Conservation (phyloP, 352 stramenopile genomes). For the Pythium scleroteichum region DNA sequence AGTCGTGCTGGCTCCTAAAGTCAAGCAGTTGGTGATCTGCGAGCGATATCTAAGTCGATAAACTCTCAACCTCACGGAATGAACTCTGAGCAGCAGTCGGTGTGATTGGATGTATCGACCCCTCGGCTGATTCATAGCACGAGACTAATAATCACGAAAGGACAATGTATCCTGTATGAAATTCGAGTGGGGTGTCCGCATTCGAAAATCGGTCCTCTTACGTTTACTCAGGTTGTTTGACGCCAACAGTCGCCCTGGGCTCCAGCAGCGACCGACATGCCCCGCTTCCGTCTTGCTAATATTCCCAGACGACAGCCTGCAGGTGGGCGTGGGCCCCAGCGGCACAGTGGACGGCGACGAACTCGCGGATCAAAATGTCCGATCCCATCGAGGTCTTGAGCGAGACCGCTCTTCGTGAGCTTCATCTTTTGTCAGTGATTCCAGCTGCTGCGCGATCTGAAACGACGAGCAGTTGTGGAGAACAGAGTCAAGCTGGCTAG, state of each 20-base stretch:
- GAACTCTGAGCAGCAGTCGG: neutral
- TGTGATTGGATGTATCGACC: too few species aligned
- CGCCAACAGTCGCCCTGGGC: too few species aligned
- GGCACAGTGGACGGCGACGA: neutral
- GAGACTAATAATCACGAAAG: too few species aligned
- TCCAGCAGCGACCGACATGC: too few species aligned
- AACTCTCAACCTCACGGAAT: neutral
- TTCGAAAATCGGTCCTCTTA: too few species aligned
- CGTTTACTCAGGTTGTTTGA: too few species aligned
- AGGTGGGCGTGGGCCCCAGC: neutral
- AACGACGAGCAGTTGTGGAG: neutral
- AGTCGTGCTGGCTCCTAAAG: neutral
- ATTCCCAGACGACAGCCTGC: neutral
- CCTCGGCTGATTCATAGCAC: too few species aligned
- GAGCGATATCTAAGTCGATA: neutral
- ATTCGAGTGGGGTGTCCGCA: too few species aligned
- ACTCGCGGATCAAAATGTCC: neutral
- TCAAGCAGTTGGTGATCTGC: neutral
- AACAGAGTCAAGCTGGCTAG: neutral
- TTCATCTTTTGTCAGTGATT: neutral
- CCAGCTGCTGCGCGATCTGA: neutral
- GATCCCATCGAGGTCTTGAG: too few species aligned
- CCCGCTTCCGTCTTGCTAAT: neutral
- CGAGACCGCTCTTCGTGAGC: too few species aligned
- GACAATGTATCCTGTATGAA: too few species aligned